These are phyloP conservation scores for Moelleriella libera DNA, from an alignment of 2,329 filamentous ascomycete species.

Conservation along the genomic window DNA sequence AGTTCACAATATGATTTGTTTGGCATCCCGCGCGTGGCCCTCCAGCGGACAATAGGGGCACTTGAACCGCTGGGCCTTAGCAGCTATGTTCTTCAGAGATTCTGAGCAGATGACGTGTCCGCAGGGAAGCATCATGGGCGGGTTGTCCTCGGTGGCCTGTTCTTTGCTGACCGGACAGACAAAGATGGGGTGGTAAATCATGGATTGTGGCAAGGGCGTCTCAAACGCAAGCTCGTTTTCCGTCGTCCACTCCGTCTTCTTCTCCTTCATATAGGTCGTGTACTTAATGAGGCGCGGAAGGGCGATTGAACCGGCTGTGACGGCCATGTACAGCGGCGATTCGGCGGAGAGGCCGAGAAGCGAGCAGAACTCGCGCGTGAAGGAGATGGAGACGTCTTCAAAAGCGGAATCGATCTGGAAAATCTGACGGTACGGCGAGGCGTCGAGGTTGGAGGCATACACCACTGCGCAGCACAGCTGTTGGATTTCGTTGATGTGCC, in stretches of 20 bases:
- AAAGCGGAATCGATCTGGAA: conserved; percentile 68
- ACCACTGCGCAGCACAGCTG: conserved; percentile 71
- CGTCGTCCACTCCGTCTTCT: conserved; percentile 90
- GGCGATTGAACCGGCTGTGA: conserved; percentile 84
- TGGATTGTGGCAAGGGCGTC: conserved; percentile 42
- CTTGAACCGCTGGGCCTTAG: conserved; percentile 73
- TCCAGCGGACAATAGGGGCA: conserved; percentile 92
- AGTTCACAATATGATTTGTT: conserved; percentile 49
- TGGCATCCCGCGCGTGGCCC: conserved; percentile 62
- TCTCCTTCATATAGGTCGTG: conserved; percentile 72
- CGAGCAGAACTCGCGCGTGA: conserved; percentile 89
- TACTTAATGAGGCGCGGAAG: conserved; percentile 82
- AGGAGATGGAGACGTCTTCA: conserved; percentile 71
- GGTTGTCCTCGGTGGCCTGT: conserved; percentile 83
- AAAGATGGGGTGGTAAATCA: conserved; percentile 88
- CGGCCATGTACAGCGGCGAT: conserved; percentile 83
- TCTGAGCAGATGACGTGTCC: conserved; percentile 88
- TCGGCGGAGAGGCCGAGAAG: conserved; percentile 80
- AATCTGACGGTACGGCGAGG: conserved; percentile 65
- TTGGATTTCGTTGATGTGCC: conserved; percentile 68
- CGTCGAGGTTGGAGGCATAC: conserved; percentile 57
- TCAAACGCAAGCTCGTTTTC: conserved; percentile 78
- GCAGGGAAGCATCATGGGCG: conserved; percentile 92
- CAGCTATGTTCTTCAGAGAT: conserved; percentile 62
- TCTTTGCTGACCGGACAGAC: conserved; percentile 96